Conservation (phyloP, 306 rosid species). For the Dryas alaskensis region DNA sequence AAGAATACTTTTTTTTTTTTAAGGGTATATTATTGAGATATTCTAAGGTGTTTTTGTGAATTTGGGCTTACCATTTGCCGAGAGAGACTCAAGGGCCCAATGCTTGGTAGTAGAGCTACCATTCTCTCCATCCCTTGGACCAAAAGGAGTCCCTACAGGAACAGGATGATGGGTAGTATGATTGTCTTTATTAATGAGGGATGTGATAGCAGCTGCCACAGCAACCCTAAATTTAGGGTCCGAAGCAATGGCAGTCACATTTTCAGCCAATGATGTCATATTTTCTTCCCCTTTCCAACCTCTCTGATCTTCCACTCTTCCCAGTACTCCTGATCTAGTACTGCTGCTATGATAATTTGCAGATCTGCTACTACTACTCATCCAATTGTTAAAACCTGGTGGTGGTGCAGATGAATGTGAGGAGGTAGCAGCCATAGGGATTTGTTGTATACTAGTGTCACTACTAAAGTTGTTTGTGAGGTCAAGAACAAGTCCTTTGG, state of each 20-base stretch:
- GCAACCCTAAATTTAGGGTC: conserved; percentile 90
- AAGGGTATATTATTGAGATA: neutral
- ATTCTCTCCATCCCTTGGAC: conserved; percentile 33
- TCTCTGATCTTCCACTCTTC: conserved; percentile 10
- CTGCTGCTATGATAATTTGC: conserved; percentile 18
- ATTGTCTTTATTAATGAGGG: conserved; percentile 64
- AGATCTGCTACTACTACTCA: conserved; percentile 29
- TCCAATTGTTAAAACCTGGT: conserved; percentile 44
- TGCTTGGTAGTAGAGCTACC: conserved; percentile 35
- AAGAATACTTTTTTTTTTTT: no score
- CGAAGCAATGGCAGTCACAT: conserved; percentile 67
- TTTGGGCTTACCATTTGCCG: conserved; percentile 38
- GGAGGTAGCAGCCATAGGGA: conserved; percentile 33
- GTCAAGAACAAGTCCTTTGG: conserved; percentile 66
- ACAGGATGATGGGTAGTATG: conserved; percentile 23
- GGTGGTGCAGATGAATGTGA: conserved; percentile 22
- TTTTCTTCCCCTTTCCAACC: conserved; percentile 31
- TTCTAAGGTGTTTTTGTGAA: conserved; percentile 25
- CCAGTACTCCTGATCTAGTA: neutral
- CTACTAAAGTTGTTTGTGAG: conserved; percentile 42
- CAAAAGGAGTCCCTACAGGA: conserved; percentile 23
- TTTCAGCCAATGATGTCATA: conserved; percentile 34
- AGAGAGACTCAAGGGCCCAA: conserved; percentile 47
- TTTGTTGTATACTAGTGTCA: neutral
- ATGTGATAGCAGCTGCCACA: conserved; percentile 82